phyloP scores from a whole-genome alignment of 2,329 filamentous ascomycete genomes.

The Trichoderma brevicompactum region DNA sequence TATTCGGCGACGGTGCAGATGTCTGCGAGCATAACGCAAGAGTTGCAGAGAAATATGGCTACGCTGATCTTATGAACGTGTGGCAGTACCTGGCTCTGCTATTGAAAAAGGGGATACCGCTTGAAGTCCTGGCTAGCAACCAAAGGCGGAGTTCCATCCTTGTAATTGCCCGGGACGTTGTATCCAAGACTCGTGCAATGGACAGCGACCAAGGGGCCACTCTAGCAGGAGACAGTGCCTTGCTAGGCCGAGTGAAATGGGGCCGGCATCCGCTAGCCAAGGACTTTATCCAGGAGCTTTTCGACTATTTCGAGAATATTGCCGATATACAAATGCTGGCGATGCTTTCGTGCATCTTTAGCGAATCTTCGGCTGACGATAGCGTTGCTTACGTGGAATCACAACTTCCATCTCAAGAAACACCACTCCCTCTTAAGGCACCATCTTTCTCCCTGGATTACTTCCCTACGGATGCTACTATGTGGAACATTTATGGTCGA shows the following conservation, averaged over 20 bases:
- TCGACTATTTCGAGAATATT: conserved; percentile 64
- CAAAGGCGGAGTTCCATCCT: conserved; percentile 64
- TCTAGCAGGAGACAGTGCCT: conserved; percentile 32
- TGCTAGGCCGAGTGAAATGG: conserved; percentile 69
- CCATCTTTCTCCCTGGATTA: conserved; percentile 70
- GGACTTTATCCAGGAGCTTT: conserved; percentile 65
- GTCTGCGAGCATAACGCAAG: conserved; percentile 84
- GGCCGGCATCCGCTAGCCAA: conserved; percentile 67
- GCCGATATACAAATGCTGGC: conserved; percentile 72
- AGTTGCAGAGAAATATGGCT: conserved; percentile 73
- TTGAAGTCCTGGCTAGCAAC: conserved; percentile 64
- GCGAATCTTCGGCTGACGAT: conserved; percentile 61
- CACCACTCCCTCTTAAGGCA: conserved; percentile 66
- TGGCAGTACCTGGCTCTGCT: conserved; percentile 84
- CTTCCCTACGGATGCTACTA: conserved; percentile 61
- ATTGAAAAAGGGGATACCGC: conserved; percentile 74
- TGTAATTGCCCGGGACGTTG: conserved; percentile 68
- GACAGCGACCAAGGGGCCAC: conserved; percentile 19
- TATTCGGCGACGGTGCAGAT: conserved; percentile 80
- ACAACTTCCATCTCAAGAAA: conserved; percentile 61
- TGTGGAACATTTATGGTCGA: conserved; percentile 57
- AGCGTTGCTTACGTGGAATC: conserved; percentile 62
- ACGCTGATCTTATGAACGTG: conserved; percentile 73
- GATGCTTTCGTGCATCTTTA: conserved; percentile 72
- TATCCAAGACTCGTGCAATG: conserved; percentile 44